Evolutionary conservation across 139 green algal genomes (phyloP).

Genomic region (Parachlorella kessleri): DNA sequence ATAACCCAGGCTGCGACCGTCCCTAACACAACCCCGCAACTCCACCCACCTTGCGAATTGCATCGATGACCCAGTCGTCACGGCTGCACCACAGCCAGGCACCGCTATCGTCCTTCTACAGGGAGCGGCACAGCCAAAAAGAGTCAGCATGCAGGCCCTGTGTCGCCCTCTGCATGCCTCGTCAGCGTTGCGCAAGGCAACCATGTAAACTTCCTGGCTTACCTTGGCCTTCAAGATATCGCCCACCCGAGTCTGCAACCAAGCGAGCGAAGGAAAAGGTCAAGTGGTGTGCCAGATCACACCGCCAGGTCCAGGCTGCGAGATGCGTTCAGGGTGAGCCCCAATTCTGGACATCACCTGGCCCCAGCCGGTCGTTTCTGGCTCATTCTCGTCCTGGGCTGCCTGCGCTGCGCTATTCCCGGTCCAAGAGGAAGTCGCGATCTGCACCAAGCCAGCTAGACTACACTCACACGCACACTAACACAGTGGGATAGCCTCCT

Average conservation of each 20-base stretch:
- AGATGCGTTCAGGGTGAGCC: background rate
- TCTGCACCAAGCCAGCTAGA: background rate
- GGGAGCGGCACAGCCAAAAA: background rate
- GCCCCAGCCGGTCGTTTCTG: conserved; percentile 45
- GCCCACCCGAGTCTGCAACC: conserved; percentile 9
- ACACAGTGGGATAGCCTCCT: background rate
- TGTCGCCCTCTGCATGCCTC: too few relatives aligned
- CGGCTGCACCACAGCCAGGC: conserved; percentile 60
- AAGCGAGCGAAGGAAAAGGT: background rate
- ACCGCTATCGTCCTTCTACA: conserved; percentile 42
- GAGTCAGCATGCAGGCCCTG: background rate
- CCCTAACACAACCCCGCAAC: background rate
- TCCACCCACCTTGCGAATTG: conserved; percentile 49
- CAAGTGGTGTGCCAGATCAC: background rate
- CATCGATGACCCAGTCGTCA: conserved; percentile 61
- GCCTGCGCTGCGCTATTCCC: conserved; percentile 9
- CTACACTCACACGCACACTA: background rate
- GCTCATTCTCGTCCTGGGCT: conserved; percentile 14
- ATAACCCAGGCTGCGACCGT: background rate
- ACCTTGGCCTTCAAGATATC: conserved; percentile 31
- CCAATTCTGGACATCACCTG: conserved; percentile 2
- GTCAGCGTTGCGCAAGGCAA: background rate
- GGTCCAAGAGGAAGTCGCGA: background rate
- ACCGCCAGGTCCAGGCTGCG: background rate
- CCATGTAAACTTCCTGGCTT: background rate